Conservation (phyloP, 129 eudicot species). For the Flaveria sonorensis region DNA sequence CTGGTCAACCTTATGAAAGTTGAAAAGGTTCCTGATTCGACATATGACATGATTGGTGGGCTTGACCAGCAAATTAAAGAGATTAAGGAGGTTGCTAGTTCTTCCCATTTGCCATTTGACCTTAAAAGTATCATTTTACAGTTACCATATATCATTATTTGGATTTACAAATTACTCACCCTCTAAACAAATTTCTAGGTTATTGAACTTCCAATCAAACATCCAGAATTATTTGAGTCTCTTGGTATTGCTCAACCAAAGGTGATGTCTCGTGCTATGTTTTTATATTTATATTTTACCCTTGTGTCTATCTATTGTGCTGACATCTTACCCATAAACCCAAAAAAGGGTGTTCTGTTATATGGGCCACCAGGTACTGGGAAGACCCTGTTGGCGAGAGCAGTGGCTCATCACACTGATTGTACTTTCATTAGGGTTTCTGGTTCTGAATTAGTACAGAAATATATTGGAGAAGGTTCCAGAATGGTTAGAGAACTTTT, state of each 20-base stretch:
- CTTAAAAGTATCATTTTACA: background rate
- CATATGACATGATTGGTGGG: slow-evolving; percentile 97
- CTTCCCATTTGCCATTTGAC: background rate
- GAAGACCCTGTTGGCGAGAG: slow-evolving; percentile 79
- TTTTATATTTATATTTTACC: background rate
- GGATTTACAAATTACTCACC: background rate
- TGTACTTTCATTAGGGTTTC: slow-evolving; percentile 93
- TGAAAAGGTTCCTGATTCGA: slow-evolving; percentile 89
- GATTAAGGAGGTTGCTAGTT: slow-evolving; percentile 74
- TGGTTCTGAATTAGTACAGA: slow-evolving; percentile 89
- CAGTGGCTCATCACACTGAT: slow-evolving; percentile 95
- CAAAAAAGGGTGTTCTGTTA: slow-evolving; percentile 67
- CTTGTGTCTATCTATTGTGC: background rate
- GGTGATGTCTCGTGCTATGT: slow-evolving; percentile 39
- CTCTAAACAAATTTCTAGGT: slow-evolving; percentile 43
- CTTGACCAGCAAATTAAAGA: slow-evolving; percentile 93
- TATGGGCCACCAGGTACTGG: slow-evolving; percentile 97
- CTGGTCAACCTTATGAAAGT: slow-evolving; percentile 94
- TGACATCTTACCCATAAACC: background rate
- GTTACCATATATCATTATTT: background rate
- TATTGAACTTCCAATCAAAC: slow-evolving; percentile 88
- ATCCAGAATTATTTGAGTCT: slow-evolving; percentile 89
- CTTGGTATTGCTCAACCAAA: slow-evolving; percentile 95
- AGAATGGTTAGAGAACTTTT: slow-evolving; percentile 96
- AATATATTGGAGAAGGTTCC: slow-evolving; percentile 95